Conservation (phyloP, 1,284 basidiomycete genomes). For the Gymnopus androsaceus region DNA sequence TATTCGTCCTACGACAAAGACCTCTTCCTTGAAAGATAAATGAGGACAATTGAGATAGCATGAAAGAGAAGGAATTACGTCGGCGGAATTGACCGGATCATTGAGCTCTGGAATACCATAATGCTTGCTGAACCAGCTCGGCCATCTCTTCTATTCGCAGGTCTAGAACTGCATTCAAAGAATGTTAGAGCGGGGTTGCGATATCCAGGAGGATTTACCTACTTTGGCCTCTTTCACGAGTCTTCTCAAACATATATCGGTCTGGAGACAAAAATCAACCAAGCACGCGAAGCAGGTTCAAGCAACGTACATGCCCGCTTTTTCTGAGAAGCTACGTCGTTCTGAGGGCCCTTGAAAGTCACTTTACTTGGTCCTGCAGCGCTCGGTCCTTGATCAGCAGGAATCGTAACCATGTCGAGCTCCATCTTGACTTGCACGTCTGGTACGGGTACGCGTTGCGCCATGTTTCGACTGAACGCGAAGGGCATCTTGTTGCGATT, state of each 20-base stretch:
- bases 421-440: conserved; percentile 43
- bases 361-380: conserved; percentile 40
- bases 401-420: conserved; percentile 16
- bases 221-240: conserved; percentile 82
- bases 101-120: conserved; percentile 74
- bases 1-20: conserved; percentile 82
- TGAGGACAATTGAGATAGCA: conserved; percentile 17
- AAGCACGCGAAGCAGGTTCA: neutral
- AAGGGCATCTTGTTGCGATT: conserved; percentile 36
- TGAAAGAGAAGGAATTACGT: conserved; percentile 47
- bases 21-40: conserved; percentile 55
- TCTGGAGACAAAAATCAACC: conserved; percentile 44
- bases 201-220: conserved; percentile 18
- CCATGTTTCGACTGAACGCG: conserved; percentile 25
- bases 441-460: conserved; percentile 14
- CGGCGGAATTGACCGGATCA: conserved; percentile 74
- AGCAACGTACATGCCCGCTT: conserved; percentile 55
- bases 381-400: conserved; percentile 32
- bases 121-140: conserved; percentile 65
- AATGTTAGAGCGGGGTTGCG: neutral
- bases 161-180: conserved; percentile 62
- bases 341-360: conserved; percentile 45
- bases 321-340: conserved; percentile 42
- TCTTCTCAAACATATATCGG: conserved; percentile 93
- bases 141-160: conserved; percentile 84